Conservation (phyloP, 305 asterid species). For the Euphrasia arctica region DNA sequence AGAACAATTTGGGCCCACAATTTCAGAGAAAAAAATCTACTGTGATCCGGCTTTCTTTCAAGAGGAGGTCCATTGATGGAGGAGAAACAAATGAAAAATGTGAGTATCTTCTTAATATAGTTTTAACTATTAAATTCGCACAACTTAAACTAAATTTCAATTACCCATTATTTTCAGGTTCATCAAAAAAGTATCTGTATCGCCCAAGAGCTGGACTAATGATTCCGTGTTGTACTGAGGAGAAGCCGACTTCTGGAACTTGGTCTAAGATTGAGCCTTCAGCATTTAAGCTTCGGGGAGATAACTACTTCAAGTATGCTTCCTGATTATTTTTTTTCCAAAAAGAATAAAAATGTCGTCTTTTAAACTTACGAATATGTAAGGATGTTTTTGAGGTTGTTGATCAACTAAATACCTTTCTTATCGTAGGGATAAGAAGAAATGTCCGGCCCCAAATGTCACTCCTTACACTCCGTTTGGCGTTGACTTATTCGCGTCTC, state of each 20-base stretch:
- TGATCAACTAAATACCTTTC: constrained; percentile 20
- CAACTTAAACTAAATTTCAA: constrained; percentile 9
- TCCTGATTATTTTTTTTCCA: constrained; percentile 6
- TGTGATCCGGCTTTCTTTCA: constrained; percentile 75
- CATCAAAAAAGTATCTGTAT: constrained; percentile 64
- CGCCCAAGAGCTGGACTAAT: constrained; percentile 88
- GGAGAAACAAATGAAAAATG: constrained; percentile 53
- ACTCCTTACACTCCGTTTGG: constrained; percentile 87
- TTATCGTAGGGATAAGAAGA: constrained; percentile 87
- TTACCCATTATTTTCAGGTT: constrained; percentile 36
- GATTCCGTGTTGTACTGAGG: constrained; percentile 69
- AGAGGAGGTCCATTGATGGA: constrained; percentile 73
- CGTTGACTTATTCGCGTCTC: constrained; percentile 72
- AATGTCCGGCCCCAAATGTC: constrained; percentile 63
- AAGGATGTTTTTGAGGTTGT: neutral
- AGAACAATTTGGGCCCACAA: constrained; percentile 41
- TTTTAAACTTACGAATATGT: neutral
- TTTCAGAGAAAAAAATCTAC: constrained; percentile 69
- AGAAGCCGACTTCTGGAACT: constrained; percentile 62
- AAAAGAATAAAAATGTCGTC: neutral
- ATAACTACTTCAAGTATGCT: constrained; percentile 77
- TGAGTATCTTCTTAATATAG: constrained; percentile 35
- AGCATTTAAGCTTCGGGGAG: constrained; percentile 82
- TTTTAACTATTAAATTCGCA: constrained; percentile 9
- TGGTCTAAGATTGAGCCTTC: constrained; percentile 91